These are phyloP conservation scores for Nigrospora sphaerica DNA, from an alignment of 2,329 filamentous ascomycete species.

Conservation along the genomic window DNA sequence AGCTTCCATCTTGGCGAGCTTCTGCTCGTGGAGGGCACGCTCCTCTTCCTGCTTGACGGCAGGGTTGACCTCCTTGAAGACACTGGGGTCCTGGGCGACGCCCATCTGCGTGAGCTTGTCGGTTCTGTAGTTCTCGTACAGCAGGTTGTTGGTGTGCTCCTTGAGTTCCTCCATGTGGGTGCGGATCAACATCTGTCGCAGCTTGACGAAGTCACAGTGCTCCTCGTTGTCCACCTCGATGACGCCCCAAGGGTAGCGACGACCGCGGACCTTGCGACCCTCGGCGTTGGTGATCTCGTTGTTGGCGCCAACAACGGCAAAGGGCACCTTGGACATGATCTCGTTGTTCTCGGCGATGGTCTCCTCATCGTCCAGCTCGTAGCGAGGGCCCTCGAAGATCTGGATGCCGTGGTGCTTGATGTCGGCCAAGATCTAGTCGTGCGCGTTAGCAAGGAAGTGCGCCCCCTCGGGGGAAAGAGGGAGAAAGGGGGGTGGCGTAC, in stretches of 20 bases:
- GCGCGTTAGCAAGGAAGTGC: constrained; percentile 5
- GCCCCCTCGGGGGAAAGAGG: not conserved
- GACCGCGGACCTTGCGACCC: constrained; percentile 91
- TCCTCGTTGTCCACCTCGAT: constrained; percentile 99
- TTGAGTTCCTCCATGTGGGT: constrained; percentile 99
- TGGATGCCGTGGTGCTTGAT: constrained; percentile 97
- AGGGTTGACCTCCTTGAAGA: constrained; percentile 99
- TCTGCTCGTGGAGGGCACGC: constrained; percentile 95
- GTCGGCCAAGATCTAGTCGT: constrained; percentile 78
- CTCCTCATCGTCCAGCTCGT: constrained; percentile 98
- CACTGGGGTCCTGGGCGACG: constrained; percentile 94
- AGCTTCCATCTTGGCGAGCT: constrained; percentile 99
- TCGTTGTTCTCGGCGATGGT: constrained; percentile 99
- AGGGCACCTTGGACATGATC: constrained; percentile 99
- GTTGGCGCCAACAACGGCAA: constrained; percentile 95
- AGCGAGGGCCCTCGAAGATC: constrained; percentile 97
- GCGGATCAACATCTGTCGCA: constrained; percentile 98
- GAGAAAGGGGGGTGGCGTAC: constrained; percentile 49
- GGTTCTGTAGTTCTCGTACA: constrained; percentile 99
- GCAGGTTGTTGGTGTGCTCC: constrained; percentile 98
- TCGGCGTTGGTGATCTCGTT: constrained; percentile 86
- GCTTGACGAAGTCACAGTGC: constrained; percentile 99
- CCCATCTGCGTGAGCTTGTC: constrained; percentile 99
- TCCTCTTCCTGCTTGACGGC: constrained; percentile 99
- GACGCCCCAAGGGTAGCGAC: constrained; percentile 95